A percentile compares a stretch with the other conserved stretches of the same genome.
phyloP scores from a whole-genome alignment of 2,329 filamentous ascomycete species.

The Trichothecium roseum region DNA sequence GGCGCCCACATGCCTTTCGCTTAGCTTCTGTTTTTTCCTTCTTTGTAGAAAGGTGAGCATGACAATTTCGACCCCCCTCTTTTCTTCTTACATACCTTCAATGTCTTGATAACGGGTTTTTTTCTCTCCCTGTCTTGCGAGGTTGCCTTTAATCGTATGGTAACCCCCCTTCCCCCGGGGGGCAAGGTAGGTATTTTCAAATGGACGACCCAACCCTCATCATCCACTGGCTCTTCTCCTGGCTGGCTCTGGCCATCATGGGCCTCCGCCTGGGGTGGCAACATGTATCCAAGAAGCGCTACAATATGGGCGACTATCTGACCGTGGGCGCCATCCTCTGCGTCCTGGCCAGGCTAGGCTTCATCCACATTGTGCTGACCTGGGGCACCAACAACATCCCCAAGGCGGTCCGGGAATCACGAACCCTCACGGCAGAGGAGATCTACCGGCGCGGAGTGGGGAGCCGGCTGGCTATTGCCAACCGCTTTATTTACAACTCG shows the following conservation, averaged over 20 bases:
- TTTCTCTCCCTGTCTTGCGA: no score
- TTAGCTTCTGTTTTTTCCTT: no score
- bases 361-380: conserved; percentile 22
- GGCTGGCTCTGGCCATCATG: conserved; percentile 13
- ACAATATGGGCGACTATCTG: conserved; percentile 12
- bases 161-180: no score
- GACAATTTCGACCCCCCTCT: no score
- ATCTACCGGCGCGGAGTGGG: conserved; percentile 22
- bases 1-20: no score
- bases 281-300: conserved; percentile 10
- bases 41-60: no score
- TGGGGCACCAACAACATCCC: conserved; percentile 26
- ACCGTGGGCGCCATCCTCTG: conserved; percentile 29
- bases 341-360: conserved; percentile 11
- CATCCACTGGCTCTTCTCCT: conserved; percentile 15
- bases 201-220: conserved; percentile 10
- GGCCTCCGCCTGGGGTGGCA: conserved; percentile 9
- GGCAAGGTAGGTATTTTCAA: no score
- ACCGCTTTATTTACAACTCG: conserved; percentile 20
- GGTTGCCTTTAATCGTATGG: no score
- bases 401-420: conserved; percentile 9
- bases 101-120: no score
- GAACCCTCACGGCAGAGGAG: conserved; percentile 17
- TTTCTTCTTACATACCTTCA: no score
- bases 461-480: conserved; percentile 20